These are phyloP conservation scores for Inonotus hispidus DNA, from an alignment of 1,284 basidiomycete genomes.

Conservation along the genomic window DNA sequence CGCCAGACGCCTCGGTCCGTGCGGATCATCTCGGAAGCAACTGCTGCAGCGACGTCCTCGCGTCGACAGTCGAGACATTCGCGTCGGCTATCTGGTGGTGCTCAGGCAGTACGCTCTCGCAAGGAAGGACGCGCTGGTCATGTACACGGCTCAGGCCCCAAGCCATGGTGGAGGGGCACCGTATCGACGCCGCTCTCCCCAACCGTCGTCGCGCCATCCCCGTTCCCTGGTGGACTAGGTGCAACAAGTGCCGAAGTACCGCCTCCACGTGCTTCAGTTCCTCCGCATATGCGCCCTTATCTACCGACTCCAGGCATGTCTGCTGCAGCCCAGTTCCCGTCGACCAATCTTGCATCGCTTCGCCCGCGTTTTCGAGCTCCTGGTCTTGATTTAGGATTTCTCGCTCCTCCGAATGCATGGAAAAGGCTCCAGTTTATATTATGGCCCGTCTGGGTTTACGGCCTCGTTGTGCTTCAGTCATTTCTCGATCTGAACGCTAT, in stretches of 20 bases:
- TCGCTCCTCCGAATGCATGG: conserved; percentile 44
- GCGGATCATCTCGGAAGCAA: conserved; percentile 53
- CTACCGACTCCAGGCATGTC: conserved; percentile 11
- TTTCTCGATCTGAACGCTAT: conserved; percentile 80
- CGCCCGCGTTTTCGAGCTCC: conserved; percentile 61
- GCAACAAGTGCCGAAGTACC: conserved; percentile 21
- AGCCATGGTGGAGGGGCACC: conserved; percentile 15
- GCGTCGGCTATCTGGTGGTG: neutral
- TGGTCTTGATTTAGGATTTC: conserved; percentile 57
- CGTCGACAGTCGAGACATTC: conserved; percentile 8
- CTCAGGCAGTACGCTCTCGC: conserved; percentile 1
- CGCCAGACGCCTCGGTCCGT: conserved; percentile 73
- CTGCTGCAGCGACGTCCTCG: neutral
- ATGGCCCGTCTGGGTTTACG: conserved; percentile 62
- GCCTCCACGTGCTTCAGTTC: conserved; percentile 20
- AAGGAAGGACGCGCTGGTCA: conserved; percentile 13
- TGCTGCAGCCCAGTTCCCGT: neutral
- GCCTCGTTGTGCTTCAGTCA: conserved; percentile 66
- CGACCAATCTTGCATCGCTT: conserved; percentile 15
- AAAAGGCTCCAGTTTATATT: conserved; percentile 25
- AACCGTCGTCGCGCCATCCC: conserved; percentile 12
- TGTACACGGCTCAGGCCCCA: conserved; percentile 10
- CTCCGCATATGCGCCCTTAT: conserved; percentile 29
- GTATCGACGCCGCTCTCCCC: conserved; percentile 15
- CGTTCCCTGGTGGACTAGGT: conserved; percentile 5